Evolutionary conservation across 805 yeast genomes (phyloP).

Genomic region (Blastobotrys terrestris): DNA sequence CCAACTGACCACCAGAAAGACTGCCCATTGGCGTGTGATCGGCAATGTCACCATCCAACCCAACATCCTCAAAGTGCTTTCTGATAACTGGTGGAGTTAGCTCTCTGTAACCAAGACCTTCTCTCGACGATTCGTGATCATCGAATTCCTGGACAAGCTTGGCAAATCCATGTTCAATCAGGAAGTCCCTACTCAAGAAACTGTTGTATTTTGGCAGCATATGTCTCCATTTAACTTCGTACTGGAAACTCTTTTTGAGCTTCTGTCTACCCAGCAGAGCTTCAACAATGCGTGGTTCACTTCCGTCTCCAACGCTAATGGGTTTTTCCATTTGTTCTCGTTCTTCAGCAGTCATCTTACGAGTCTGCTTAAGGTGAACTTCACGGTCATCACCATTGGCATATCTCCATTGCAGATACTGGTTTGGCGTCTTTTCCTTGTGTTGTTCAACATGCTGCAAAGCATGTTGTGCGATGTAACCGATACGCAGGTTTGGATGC

Average conservation of each 20-base stretch:
- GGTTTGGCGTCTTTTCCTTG: constrained; percentile 96
- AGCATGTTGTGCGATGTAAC: constrained; percentile 98
- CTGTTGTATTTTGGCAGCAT: constrained; percentile 92
- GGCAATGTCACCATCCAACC: constrained; percentile 96
- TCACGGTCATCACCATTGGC: constrained; percentile 98
- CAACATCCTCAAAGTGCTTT: constrained; percentile 95
- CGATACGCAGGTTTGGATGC: constrained; percentile 96
- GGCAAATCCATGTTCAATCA: constrained; percentile 78
- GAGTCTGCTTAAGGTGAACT: constrained; percentile 85
- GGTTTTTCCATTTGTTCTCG: constrained; percentile 68
- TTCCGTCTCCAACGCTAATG: constrained; percentile 77
- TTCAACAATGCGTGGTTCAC: constrained; percentile 83
- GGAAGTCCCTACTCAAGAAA: constrained; percentile 81
- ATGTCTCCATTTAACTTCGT: constrained; percentile 88
- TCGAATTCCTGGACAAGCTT: constrained; percentile 94
- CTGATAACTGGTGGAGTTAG: constrained; percentile 86
- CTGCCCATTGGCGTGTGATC: constrained; percentile 98
- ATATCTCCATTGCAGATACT: constrained; percentile 97
- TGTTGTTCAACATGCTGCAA: constrained; percentile 95
- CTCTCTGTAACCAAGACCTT: constrained; percentile 97
- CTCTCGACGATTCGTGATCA: constrained; percentile 98
- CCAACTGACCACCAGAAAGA: constrained; percentile 95
- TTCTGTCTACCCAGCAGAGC: constrained; percentile 97
- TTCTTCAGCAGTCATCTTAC: constrained; percentile 78
- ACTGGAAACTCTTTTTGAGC: constrained; percentile 92